Evolutionary conservation across 2,329 filamentous ascomycete species (phyloP).

Genomic region (Amauroascus niger): DNA sequence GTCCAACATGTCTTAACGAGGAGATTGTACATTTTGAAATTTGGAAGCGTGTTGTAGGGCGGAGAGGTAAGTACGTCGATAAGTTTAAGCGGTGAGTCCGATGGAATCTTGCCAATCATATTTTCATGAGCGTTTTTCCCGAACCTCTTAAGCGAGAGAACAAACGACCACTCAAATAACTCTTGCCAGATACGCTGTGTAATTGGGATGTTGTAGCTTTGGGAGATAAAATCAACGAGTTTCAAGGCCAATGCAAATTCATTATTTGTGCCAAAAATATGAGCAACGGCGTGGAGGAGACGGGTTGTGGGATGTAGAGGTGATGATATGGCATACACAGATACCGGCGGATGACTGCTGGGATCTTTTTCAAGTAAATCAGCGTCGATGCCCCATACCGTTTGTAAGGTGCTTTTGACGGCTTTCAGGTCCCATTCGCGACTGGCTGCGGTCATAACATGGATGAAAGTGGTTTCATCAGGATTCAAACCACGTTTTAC

Average conservation of each 20-base stretch:
- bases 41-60: conserved; percentile 50
- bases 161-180: conserved; percentile 57
- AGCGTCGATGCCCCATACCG: conserved; percentile 48
- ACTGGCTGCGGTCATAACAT: conserved; percentile 44
- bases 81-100: conserved; percentile 42
- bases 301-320: conserved; percentile 49
- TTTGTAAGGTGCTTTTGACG: conserved; percentile 41
- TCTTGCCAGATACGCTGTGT: conserved; percentile 53
- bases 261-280: conserved; percentile 58
- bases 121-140: conserved; percentile 23
- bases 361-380: conserved; percentile 32
- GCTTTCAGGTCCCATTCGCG: conserved; percentile 44
- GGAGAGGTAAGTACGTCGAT: conserved; percentile 51
- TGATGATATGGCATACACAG: conserved; percentile 39
- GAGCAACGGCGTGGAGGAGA: conserved; percentile 57
- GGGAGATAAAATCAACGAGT: conserved; percentile 54
- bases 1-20: conserved; percentile 26
- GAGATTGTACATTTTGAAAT: conserved; percentile 45
- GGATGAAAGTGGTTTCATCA: conserved; percentile 46
- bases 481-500: conserved; percentile 33
- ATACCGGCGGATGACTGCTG: conserved; percentile 28
- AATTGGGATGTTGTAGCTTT: conserved; percentile 50
- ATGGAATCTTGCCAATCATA: conserved; percentile 29
- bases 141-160: conserved; percentile 42
- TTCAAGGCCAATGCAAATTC: conserved; percentile 50